A percentile compares a stretch with the other conserved stretches of the same genome.
Evolutionary conservation across 305 asterid species (phyloP).

Genomic region (Andrographis paniculata): DNA sequence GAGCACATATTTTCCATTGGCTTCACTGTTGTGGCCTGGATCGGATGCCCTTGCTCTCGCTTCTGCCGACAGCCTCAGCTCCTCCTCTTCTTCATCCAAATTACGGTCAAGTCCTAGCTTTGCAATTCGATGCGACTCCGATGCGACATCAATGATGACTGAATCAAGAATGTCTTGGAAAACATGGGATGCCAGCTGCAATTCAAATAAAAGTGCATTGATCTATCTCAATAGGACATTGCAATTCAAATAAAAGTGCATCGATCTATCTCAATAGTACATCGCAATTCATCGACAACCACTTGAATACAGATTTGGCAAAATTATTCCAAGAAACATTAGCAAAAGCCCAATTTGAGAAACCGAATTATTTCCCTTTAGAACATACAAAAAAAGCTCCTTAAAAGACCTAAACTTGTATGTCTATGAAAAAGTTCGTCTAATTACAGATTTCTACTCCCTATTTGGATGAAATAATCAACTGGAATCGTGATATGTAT

Average conservation of each 20-base stretch:
- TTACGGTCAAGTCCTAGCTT: constrained; percentile 82
- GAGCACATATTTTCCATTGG: constrained; percentile 69
- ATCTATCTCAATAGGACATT: constrained; percentile 12
- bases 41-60: constrained; percentile 76
- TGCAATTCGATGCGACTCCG: constrained; percentile 86
- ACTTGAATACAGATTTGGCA: no score
- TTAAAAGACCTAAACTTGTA: no score
- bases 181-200: constrained; percentile 57
- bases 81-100: constrained; percentile 80
- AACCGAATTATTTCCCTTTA: no score
- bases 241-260: not conserved
- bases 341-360: no score
- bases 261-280: no score
- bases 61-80: constrained; percentile 68
- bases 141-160: constrained; percentile 79
- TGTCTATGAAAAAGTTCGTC: no score
- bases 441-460: no score
- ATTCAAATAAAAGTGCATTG: constrained; percentile 16
- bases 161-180: constrained; percentile 70
- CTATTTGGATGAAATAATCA: no score
- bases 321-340: no score
- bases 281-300: no score
- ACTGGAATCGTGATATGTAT: no score
- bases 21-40: constrained; percentile 62
- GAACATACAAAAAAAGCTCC: no score